These are phyloP conservation scores for Lasiosphaeris hirsuta DNA, from an alignment of 495 filamentous ascomycete genomes.

Conservation along the genomic window DNA sequence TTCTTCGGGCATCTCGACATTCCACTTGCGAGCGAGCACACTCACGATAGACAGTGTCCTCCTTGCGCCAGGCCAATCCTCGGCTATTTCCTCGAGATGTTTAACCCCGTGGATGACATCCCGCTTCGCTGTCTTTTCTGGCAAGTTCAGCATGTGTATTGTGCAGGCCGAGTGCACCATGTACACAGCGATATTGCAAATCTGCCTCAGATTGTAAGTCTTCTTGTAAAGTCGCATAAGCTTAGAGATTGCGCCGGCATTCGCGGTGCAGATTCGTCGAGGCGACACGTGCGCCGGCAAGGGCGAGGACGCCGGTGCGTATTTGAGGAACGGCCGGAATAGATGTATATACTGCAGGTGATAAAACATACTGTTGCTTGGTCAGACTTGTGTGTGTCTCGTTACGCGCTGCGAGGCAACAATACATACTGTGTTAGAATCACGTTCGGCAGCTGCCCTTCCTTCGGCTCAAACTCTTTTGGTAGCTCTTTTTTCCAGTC, in stretches of 20 bases:
- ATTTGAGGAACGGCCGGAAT: conserved; percentile 94
- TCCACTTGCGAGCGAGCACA: conserved; percentile 84
- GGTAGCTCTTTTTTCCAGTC: conserved; percentile 87
- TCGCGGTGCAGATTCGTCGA: conserved; percentile 83
- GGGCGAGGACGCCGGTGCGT: conserved; percentile 73
- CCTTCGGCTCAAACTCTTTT: conserved; percentile 81
- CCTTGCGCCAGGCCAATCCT: conserved; percentile 88
- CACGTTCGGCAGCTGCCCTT: conserved; percentile 82
- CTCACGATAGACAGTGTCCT: conserved; percentile 82
- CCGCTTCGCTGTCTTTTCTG: conserved; percentile 80
- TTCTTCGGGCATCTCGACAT: conserved; percentile 80
- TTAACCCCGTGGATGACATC: conserved; percentile 90
- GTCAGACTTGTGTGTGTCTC: conserved; percentile 25
- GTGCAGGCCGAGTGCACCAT: conserved; percentile 92
- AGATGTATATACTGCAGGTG: conserved; percentile 95
- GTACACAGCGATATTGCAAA: conserved; percentile 93
- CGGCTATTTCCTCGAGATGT: conserved; percentile 92
- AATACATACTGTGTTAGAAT: conserved; percentile 88
- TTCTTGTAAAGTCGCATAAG: conserved; percentile 90
- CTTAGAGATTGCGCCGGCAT: conserved; percentile 85
- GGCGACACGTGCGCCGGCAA: conserved; percentile 87
- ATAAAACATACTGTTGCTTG: conserved; percentile 78
- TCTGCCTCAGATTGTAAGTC: conserved; percentile 83
- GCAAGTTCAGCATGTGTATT: conserved; percentile 89
- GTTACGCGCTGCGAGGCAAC: background rate